Conservation (phyloP, 257 asterid species). For the Eustoma russellianum region DNA sequence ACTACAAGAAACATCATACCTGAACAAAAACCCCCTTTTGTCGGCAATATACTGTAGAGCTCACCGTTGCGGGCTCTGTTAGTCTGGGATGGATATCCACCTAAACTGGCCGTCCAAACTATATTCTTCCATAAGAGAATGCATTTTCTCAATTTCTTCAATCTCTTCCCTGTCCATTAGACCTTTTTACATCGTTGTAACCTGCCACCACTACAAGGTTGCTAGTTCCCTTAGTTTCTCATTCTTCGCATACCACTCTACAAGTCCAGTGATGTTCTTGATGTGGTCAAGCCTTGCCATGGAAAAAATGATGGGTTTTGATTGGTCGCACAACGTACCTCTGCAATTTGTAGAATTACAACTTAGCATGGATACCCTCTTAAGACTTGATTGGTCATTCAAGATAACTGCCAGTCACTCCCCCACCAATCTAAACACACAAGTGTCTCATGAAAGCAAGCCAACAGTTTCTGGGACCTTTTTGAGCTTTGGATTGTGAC, state of each 20-base stretch:
- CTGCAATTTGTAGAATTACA: constrained; percentile 25
- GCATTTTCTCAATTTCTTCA: constrained; percentile 92
- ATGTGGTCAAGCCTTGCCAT: constrained; percentile 99
- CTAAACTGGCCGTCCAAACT: constrained; percentile 60
- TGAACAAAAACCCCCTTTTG: constrained; percentile 81
- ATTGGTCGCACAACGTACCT: constrained; percentile 51
- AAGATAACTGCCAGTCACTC: no score
- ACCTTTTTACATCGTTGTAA: constrained; percentile 56
- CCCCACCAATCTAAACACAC: no score
- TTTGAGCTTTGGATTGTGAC: no score
- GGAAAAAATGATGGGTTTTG: constrained; percentile 88
- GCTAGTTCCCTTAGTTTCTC: constrained; percentile 59
- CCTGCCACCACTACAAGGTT: constrained; percentile 91
- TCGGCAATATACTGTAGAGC: constrained; percentile 91
- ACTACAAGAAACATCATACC: constrained; percentile 25
- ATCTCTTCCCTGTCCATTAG: constrained; percentile 87
- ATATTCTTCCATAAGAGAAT: constrained; percentile 56
- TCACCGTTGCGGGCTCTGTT: constrained; percentile 87
- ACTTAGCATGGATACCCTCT: not conserved
- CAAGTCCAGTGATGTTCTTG: constrained; percentile 84
- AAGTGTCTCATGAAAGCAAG: no score
- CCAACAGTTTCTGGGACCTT: no score
- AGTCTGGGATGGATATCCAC: constrained; percentile 80
- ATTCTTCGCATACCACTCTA: constrained; percentile 76
- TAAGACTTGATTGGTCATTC: no score